Conservation (phyloP, 2,329 filamentous ascomycete genomes). For the Arthrinium phaeospermum region DNA sequence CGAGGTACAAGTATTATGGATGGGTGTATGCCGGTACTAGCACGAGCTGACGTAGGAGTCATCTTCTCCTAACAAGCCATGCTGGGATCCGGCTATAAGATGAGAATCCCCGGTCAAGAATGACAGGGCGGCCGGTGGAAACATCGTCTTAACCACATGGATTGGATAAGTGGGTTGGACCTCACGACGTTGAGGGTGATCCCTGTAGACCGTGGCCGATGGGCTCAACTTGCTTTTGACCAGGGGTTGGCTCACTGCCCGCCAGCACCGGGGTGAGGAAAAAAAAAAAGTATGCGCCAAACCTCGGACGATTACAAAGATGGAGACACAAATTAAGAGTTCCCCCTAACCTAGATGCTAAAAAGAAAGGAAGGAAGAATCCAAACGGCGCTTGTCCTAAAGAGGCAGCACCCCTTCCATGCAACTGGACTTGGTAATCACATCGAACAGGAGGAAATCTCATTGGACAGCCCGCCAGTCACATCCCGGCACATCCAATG, state of each 20-base stretch:
- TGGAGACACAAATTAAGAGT: constrained; percentile 15
- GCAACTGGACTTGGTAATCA: constrained; percentile 20
- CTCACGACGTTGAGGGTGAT: constrained; percentile 17
- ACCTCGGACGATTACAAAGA: constrained; percentile 17
- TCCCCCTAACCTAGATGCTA: not conserved
- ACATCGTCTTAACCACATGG: constrained; percentile 20
- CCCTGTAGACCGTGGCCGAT: constrained; percentile 19
- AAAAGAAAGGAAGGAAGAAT: not conserved
- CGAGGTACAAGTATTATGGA: constrained; percentile 10
- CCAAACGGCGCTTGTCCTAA: not conserved
- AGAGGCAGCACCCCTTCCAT: constrained; percentile 10
- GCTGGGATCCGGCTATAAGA: constrained; percentile 19
- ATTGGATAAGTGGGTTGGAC: constrained; percentile 19
- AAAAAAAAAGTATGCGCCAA: constrained; percentile 10
- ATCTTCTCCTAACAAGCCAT: constrained; percentile 19
- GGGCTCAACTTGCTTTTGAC: constrained; percentile 21
- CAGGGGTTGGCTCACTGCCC: constrained; percentile 15
- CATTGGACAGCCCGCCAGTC: constrained; percentile 14
- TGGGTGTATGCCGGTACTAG: constrained; percentile 21
- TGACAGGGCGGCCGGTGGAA: constrained; percentile 21
- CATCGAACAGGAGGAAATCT: not conserved
- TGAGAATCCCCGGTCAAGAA: constrained; percentile 19
- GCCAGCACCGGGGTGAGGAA: constrained; percentile 12
- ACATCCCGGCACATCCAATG: constrained; percentile 14
- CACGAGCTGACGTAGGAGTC: constrained; percentile 21